A percentile compares a stretch with the other conserved stretches of the same genome.
Conservation (phyloP, 2,329 filamentous ascomycete genomes). For the Pleomassaria siparia region DNA sequence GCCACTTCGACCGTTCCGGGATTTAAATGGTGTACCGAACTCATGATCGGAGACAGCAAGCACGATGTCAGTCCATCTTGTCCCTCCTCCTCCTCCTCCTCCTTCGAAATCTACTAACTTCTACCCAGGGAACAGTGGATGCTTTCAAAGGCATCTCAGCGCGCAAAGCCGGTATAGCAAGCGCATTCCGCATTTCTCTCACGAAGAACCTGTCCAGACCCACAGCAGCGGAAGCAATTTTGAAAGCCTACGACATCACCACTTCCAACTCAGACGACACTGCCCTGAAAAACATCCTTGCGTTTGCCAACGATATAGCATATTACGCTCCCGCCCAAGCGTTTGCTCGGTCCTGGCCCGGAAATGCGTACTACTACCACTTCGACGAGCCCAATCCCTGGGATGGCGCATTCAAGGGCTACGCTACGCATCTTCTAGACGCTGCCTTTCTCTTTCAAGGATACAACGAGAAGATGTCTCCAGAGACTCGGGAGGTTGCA, state of each 20-base stretch:
- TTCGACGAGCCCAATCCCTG: slow-evolving; percentile 29
- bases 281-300: slow-evolving; percentile 42
- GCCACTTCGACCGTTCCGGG: slow-evolving; percentile 28
- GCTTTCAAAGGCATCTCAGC: slow-evolving; percentile 20
- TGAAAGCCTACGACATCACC: slow-evolving; percentile 44
- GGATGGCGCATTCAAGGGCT: slow-evolving; percentile 26
- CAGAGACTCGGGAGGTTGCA: slow-evolving; percentile 8
- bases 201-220: slow-evolving; percentile 20
- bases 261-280: slow-evolving; percentile 37
- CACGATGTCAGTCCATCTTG: slow-evolving; percentile 44
- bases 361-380: slow-evolving; percentile 19
- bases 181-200: slow-evolving; percentile 30
- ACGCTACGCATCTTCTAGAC: slow-evolving; percentile 28
- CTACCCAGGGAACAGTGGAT: slow-evolving; percentile 17
- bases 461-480: slow-evolving; percentile 18
- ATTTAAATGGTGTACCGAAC: slow-evolving; percentile 45
- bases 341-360: slow-evolving; percentile 33
- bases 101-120: background rate
- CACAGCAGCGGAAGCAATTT: slow-evolving; percentile 15
- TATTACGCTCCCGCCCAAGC: slow-evolving; percentile 46
- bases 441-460: slow-evolving; percentile 32
- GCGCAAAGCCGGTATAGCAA: slow-evolving; percentile 21
- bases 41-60: slow-evolving; percentile 50
- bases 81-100: background rate
- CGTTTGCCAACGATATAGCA: slow-evolving; percentile 47